These are phyloP conservation scores for Sporisorium iseilematis-ciliati DNA, from an alignment of 1,284 basidiomycete species.

Conservation along the genomic window DNA sequence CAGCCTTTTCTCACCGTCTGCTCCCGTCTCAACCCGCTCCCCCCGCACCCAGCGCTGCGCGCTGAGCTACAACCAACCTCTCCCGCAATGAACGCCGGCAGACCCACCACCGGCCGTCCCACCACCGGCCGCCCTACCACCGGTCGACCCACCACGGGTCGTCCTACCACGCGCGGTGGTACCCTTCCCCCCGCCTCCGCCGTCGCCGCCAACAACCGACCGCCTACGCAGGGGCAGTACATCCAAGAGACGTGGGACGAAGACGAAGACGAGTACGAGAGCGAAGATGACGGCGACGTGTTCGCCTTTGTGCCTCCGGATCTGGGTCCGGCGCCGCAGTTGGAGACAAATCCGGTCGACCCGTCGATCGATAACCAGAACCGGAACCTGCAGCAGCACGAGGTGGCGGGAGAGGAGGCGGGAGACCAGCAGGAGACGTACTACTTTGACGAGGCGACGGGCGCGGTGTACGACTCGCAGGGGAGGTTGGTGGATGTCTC, in stretches of 20 bases:
- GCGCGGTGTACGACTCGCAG: slow-evolving; percentile 61
- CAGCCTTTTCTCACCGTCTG: neutral
- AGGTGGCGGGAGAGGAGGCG: too few species aligned
- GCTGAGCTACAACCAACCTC: neutral
- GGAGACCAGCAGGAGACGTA: slow-evolving; percentile 63
- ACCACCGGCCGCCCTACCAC: slow-evolving; percentile 44
- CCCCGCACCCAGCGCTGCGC: neutral
- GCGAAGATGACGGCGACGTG: slow-evolving; percentile 64
- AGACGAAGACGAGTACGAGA: slow-evolving; percentile 63
- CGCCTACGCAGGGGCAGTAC: slow-evolving; percentile 38
- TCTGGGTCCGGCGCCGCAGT: slow-evolving; percentile 49
- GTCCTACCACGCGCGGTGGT: slow-evolving; percentile 42
- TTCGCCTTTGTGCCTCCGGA: slow-evolving; percentile 66
- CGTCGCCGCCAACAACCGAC: too few species aligned
- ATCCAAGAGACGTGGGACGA: slow-evolving; percentile 57
- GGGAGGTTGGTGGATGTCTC: slow-evolving; percentile 60
- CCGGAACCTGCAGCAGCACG: slow-evolving; percentile 15
- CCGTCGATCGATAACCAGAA: slow-evolving; percentile 53
- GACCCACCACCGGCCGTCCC: slow-evolving; percentile 45
- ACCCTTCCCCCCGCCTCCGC: slow-evolving; percentile 8
- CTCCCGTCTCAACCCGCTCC: neutral
- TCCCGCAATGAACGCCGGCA: slow-evolving; percentile 26
- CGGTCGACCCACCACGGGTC: slow-evolving; percentile 41
- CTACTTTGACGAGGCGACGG: slow-evolving; percentile 65
- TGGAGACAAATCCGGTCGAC: slow-evolving; percentile 48